Conservation (phyloP, 2,329 filamentous ascomycete genomes). For the Calonectria leucothoes region DNA sequence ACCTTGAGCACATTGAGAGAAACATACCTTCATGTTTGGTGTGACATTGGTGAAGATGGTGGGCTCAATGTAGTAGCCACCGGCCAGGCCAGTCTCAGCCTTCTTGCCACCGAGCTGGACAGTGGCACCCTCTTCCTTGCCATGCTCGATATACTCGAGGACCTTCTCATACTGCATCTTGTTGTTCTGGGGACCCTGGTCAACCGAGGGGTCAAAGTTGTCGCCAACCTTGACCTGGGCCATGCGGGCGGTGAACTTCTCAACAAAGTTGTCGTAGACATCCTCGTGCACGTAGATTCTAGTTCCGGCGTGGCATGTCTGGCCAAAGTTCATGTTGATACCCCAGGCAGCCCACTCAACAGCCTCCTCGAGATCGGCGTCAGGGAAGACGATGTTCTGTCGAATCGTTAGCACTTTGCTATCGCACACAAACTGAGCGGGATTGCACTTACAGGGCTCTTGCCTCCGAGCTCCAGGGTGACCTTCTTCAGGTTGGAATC, state of each 20-base stretch:
- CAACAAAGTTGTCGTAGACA: constrained; percentile 72
- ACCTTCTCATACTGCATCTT: constrained; percentile 78
- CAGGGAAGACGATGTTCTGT: constrained; percentile 67
- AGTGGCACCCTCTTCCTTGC: constrained; percentile 61
- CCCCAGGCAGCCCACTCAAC: constrained; percentile 68
- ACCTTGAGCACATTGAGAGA: background rate
- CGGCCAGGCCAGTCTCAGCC: background rate
- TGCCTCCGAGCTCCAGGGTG: constrained; percentile 75
- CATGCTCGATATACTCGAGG: constrained; percentile 75
- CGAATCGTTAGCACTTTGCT: background rate
- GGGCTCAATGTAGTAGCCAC: constrained; percentile 9
- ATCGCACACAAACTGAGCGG: too few relatives aligned
- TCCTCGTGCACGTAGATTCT: constrained; percentile 72
- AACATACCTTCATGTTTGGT: constrained; percentile 53
- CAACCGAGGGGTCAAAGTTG: constrained; percentile 75
- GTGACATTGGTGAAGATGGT: constrained; percentile 42
- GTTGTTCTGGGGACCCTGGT: constrained; percentile 80
- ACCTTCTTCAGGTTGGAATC: constrained; percentile 67
- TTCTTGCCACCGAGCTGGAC: constrained; percentile 5
- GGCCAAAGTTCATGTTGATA: constrained; percentile 71
- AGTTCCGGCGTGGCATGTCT: constrained; percentile 74
- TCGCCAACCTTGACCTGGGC: constrained; percentile 74
- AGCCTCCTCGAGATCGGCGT: constrained; percentile 74
- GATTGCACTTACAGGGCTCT: constrained; percentile 63
- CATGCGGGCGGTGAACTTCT: constrained; percentile 69